Conservation (phyloP, 768 basidiomycete genomes). For the Tulasnella calospora region DNA sequence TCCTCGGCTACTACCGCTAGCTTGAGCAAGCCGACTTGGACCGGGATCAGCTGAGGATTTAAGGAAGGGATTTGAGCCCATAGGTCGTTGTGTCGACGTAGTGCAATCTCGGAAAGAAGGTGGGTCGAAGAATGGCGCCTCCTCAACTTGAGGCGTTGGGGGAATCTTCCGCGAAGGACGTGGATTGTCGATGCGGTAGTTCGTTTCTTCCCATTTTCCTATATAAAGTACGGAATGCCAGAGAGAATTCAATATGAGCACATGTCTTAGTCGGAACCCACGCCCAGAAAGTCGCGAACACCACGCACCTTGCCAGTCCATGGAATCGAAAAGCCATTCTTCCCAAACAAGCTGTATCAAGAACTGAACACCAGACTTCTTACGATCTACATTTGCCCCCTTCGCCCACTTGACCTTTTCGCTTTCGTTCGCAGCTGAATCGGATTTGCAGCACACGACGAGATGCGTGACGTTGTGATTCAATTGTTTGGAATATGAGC, state of each 20-base stretch:
- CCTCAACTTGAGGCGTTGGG: conserved; percentile 28
- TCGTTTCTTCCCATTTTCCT: conserved; percentile 62
- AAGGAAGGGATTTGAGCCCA: conserved; percentile 19
- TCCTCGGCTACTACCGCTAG: conserved; percentile 33
- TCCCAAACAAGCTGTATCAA: conserved; percentile 79
- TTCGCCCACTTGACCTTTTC: conserved; percentile 77
- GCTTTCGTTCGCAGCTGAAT: conserved; percentile 36
- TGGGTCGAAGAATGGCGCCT: conserved; percentile 31
- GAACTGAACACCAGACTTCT: conserved; percentile 33
- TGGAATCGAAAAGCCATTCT: conserved; percentile 94
- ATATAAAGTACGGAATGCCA: conserved; percentile 1
- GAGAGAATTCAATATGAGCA: neutral
- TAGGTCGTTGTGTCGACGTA: conserved; percentile 28
- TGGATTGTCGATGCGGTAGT: conserved; percentile 55
- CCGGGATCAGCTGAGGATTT: conserved; percentile 32
- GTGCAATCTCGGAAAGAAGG: neutral
- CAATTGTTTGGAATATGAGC: conserved; percentile 66
- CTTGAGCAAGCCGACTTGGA: conserved; percentile 31
- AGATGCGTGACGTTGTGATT: conserved; percentile 82
- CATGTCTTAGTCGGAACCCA: neutral
- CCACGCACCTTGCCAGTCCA: conserved; percentile 44
- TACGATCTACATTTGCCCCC: conserved; percentile 59
- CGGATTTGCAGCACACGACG: conserved; percentile 60
- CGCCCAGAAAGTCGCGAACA: conserved; percentile 6
- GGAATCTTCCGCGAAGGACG: conserved; percentile 51